These are phyloP conservation scores for Leccinum subrobustum DNA, from an alignment of 1,284 basidiomycete genomes.

Conservation along the genomic window DNA sequence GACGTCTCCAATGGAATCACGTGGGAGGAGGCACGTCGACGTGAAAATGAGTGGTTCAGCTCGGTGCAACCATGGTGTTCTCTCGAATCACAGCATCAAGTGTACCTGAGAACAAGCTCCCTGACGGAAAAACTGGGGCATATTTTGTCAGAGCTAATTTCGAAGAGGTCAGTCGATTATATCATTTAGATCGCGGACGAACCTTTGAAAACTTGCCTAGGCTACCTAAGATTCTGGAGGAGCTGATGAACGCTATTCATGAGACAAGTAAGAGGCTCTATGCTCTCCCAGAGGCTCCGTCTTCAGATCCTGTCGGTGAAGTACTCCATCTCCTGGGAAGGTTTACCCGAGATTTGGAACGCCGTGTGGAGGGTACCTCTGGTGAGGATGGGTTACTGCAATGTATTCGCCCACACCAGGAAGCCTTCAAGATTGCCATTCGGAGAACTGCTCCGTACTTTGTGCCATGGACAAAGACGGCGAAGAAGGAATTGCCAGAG, in stretches of 20 bases:
- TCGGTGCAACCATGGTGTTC: conserved; percentile 54
- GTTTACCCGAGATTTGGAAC: conserved; percentile 46
- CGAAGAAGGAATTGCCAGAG: conserved; percentile 6
- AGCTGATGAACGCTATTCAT: conserved; percentile 45
- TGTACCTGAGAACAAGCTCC: conserved; percentile 52
- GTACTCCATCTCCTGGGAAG: conserved; percentile 45
- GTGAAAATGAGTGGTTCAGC: conserved; percentile 71
- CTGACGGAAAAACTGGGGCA: conserved; percentile 54
- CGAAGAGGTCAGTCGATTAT: conserved; percentile 44
- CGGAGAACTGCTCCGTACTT: conserved; percentile 53
- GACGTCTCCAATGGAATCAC: conserved; percentile 54
- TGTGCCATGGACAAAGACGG: conserved; percentile 31
- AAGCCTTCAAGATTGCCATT: conserved; percentile 47
- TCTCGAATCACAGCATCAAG: conserved; percentile 47
- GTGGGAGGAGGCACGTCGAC: conserved; percentile 55
- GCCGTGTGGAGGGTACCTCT: conserved; percentile 52
- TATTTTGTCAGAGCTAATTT: conserved; percentile 57
- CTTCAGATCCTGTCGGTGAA: conserved; percentile 54
- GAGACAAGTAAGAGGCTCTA: conserved; percentile 37
- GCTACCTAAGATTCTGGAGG: conserved; percentile 58
- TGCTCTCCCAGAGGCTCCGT: conserved; percentile 55
- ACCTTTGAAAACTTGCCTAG: conserved; percentile 35
- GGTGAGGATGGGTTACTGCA: conserved; percentile 52
- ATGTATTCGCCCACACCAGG: conserved; percentile 48
- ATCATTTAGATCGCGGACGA: not conserved